phyloP scores from a whole-genome alignment of 75 land plant species.

The Sequoiadendron giganteum region DNA sequence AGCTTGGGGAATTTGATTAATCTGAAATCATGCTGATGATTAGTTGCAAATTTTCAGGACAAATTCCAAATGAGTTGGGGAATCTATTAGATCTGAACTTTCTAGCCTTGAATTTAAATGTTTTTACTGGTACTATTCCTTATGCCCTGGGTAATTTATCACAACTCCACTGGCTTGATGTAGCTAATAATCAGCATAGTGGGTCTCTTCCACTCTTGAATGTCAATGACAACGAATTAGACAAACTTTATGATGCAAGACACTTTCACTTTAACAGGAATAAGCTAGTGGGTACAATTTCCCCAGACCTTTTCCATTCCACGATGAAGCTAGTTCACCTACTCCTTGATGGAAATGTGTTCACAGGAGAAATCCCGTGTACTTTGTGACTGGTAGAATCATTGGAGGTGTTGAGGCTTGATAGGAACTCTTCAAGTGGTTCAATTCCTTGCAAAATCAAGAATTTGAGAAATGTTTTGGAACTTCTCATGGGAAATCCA shows the following conservation, averaged over 20 bases:
- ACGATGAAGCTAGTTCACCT: constrained; percentile 45
- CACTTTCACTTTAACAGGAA: constrained; percentile 70
- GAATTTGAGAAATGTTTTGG: constrained; percentile 32
- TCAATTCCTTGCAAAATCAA: constrained; percentile 50
- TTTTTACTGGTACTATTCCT: constrained; percentile 62
- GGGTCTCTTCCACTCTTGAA: constrained; percentile 58
- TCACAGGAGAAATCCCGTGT: constrained; percentile 35
- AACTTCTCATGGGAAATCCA: constrained; percentile 65
- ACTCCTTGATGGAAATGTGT: constrained; percentile 31
- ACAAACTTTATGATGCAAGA: constrained; percentile 32
- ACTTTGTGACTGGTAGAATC: constrained; percentile 30
- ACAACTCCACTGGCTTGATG: constrained; percentile 61
- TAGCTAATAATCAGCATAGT: constrained; percentile 45
- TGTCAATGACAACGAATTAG: constrained; percentile 38
- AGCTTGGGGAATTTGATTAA: background rate
- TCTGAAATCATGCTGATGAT: background rate
- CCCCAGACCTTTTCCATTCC: constrained; percentile 42
- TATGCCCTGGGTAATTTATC: constrained; percentile 47
- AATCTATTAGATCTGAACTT: background rate
- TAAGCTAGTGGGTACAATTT: constrained; percentile 43
- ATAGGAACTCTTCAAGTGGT: constrained; percentile 50
- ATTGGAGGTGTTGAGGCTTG: constrained; percentile 58
- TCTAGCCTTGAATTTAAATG: constrained; percentile 40
- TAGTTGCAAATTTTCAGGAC: constrained; percentile 1
- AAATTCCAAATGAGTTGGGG: background rate